phyloP scores from a whole-genome alignment of 495 filamentous ascomycete species.

The Cercophora sp. region DNA sequence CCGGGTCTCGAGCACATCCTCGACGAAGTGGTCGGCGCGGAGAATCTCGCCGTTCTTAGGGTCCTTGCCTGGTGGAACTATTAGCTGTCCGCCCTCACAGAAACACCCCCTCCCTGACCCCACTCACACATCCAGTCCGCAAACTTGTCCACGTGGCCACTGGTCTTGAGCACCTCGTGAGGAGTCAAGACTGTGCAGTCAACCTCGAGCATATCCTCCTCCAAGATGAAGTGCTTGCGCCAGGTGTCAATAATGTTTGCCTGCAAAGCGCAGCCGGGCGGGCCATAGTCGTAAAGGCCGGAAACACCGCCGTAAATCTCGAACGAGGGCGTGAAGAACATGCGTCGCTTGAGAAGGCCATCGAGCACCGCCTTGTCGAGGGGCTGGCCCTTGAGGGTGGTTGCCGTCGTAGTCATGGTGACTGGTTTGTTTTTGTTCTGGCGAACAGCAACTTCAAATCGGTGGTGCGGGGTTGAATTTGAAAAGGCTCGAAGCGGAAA shows the following conservation, averaged over 20 bases:
- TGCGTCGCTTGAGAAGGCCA: constrained; percentile 75
- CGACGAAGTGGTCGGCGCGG: constrained; percentile 90
- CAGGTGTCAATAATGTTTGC: constrained; percentile 86
- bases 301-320: constrained; percentile 88
- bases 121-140: constrained; percentile 87
- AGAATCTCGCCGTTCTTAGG: constrained; percentile 96
- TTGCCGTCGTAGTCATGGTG: constrained; percentile 47
- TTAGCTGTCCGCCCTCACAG: too few relatives aligned
- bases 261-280: constrained; percentile 73
- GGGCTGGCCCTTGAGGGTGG: constrained; percentile 82
- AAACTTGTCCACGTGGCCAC: constrained; percentile 96
- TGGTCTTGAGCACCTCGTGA: constrained; percentile 88
- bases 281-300: constrained; percentile 83
- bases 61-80: constrained; percentile 68
- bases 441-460: neutral
- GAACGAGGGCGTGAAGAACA: constrained; percentile 94
- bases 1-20: constrained; percentile 81
- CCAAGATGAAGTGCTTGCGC: constrained; percentile 85
- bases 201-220: constrained; percentile 89
- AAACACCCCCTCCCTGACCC: neutral
- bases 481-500: constrained; percentile 18
- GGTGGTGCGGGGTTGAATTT: constrained; percentile 17
- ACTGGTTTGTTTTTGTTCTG: constrained; percentile 33
- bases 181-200: constrained; percentile 85
- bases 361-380: constrained; percentile 79